Base-by-base conservation (phyloP, 352 stramenopile species). In the Globisporangium barbulae region DNA sequence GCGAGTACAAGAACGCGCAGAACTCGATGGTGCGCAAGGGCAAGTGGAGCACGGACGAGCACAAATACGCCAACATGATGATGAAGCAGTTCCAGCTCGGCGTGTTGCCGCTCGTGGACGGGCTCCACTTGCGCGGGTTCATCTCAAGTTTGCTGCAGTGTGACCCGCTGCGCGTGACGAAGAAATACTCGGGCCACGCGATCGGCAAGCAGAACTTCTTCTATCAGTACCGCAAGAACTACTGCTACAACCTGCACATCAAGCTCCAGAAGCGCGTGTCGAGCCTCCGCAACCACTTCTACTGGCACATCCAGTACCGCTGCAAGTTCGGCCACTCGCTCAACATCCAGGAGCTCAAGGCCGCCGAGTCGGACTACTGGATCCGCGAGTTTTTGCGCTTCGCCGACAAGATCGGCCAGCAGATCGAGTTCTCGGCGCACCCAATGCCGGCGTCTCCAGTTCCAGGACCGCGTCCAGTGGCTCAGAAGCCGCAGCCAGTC, bases 41-140 rank as follows among this genome's bases (percentile, higher is more conserved):
- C 60, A 91, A 91, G 72, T 92, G 85, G 85, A 80, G 74, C 55
- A 71, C 73, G 2, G 81, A 87, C 61, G 85, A 94, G 55, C 76
- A 89, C 68, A 87, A 90, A 61, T 91, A 92, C 74, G 83, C 82
- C 42, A 83, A 90, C 70, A 78, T 90, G 65, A 78, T 94, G 64
- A 90, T 91, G 79, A 90, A 87, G 64, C 79, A 90, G 71, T 94
- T 94, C 63, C 79, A 91, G 60, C 67, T 88, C 57, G 81, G 85
- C 52, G 74, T 76, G 12, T 58, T 92, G 60, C 85, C 83, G 21
- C 79, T 94, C 30, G 76, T 78, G 0, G 72, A 86, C 50, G 83
- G 83, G 21, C 71, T 94, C 49, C 81, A 91, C 62, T 63, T 94
- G 59, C 83, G 81, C 42, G 80, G 81, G 31, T 91, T 90, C 63